These are phyloP conservation scores for Fusarium piperis DNA, from an alignment of 2,329 filamentous ascomycete genomes.

Conservation along the genomic window DNA sequence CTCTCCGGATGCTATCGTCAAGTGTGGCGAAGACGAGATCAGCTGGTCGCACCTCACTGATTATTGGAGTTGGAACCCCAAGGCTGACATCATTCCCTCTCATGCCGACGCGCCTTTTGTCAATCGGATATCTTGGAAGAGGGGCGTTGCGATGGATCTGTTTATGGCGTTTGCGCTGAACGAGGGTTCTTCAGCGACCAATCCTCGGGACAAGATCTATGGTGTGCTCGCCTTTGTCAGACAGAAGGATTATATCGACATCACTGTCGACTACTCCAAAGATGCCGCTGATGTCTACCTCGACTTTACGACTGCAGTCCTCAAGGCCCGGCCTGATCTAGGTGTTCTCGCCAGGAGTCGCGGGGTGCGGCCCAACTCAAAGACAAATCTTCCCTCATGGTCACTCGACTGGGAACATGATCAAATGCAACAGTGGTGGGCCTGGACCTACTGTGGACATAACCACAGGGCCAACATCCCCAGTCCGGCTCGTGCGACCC, in stretches of 20 bases:
- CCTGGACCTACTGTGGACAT: neutral
- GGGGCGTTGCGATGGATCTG: neutral
- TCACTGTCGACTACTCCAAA: neutral
- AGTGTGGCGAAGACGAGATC: neutral
- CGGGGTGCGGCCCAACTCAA: neutral
- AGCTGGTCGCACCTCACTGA: neutral
- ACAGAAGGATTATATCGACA: neutral
- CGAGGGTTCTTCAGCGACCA: neutral
- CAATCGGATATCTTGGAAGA: neutral
- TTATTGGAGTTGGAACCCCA: neutral
- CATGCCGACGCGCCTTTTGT: neutral
- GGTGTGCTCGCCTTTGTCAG: neutral
- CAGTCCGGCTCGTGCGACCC: neutral
- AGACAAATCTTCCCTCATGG: neutral
- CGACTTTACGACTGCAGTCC: neutral
- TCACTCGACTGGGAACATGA: neutral
- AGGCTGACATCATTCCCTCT: neutral
- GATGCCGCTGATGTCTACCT: neutral
- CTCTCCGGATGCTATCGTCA: neutral
- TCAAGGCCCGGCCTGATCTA: neutral
- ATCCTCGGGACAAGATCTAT: neutral
- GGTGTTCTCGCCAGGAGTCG: neutral
- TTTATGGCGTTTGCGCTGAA: neutral
- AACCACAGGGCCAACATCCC: neutral
- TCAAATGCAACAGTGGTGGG: neutral